Evolutionary conservation across 2,329 filamentous ascomycete species (phyloP).

Genomic region (Colletotrichum agaves): DNA sequence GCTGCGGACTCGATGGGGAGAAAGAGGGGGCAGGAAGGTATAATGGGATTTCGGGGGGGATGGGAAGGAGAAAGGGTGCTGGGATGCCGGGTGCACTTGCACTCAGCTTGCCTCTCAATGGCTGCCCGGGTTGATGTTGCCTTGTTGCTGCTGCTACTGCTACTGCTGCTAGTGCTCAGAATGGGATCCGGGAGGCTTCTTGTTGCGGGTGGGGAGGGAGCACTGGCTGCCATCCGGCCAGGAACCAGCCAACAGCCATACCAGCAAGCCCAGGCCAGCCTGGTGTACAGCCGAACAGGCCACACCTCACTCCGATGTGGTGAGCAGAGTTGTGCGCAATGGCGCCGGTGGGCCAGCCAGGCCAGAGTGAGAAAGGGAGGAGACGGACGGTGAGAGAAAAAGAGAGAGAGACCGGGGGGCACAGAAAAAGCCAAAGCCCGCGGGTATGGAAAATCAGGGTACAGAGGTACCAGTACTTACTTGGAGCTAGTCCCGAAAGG

Average conservation of each 20-base stretch:
- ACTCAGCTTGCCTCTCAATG: constrained; percentile 7
- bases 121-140: background rate
- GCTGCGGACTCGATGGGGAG: constrained; percentile 27
- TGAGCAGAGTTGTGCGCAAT: background rate
- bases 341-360: background rate
- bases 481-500: constrained; percentile 37
- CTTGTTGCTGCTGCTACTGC: background rate
- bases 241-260: background rate
- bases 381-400: constrained; percentile 1
- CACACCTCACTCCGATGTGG: background rate
- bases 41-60: constrained; percentile 29
- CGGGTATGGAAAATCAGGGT: constrained; percentile 32
- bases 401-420: constrained; percentile 24
- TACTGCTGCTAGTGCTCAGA: background rate
- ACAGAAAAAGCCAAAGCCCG: constrained; percentile 35
- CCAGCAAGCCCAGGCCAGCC: constrained; percentile 4
- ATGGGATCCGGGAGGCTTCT: no score
- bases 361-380: background rate
- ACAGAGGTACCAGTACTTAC: constrained; percentile 39
- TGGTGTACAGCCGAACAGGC: background rate
- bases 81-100: constrained; percentile 24
- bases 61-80: constrained; percentile 3
- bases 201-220: background rate
- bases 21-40: constrained; percentile 6
- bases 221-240: constrained; percentile 26